phyloP scores from a whole-genome alignment of 2,329 filamentous ascomycete species.

The Akanthomyces dipterigenus region DNA sequence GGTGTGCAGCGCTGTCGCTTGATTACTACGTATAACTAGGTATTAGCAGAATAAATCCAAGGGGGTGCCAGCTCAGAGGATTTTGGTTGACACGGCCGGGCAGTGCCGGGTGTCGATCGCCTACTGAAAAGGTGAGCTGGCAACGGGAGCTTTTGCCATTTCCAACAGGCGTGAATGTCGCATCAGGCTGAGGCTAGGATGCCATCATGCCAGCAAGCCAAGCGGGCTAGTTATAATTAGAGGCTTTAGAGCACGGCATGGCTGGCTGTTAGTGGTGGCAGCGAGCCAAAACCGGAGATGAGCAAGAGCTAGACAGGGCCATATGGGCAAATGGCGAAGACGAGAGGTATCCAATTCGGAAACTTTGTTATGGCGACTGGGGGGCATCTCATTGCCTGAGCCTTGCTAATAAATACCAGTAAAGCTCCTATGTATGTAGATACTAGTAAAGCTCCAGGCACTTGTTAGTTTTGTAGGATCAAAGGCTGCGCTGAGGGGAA shows the following conservation, averaged over 20 bases:
- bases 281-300: neutral
- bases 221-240: neutral
- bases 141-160: conserved; percentile 3
- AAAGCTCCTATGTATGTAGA: no score
- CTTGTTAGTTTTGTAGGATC: neutral
- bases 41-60: no score
- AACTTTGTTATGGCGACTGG: neutral
- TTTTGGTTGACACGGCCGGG: neutral
- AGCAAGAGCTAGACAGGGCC: neutral
- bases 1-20: conserved; percentile 3
- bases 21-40: no score
- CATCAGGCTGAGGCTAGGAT: conserved; percentile 3
- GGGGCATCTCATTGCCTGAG: neutral
- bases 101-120: conserved; percentile 1
- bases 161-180: neutral
- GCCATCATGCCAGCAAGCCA: no score
- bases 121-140: neutral
- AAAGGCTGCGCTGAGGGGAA: neutral
- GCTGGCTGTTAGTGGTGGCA: neutral
- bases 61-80: conserved; percentile 1
- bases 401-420: no score
- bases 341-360: neutral
- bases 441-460: no score
- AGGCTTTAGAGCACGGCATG: neutral
- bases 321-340: neutral